A percentile compares a stretch with the other conserved stretches of the same genome.
Evolutionary conservation across 345 rosid species (phyloP).

Genomic region (Lepidium africanum): DNA sequence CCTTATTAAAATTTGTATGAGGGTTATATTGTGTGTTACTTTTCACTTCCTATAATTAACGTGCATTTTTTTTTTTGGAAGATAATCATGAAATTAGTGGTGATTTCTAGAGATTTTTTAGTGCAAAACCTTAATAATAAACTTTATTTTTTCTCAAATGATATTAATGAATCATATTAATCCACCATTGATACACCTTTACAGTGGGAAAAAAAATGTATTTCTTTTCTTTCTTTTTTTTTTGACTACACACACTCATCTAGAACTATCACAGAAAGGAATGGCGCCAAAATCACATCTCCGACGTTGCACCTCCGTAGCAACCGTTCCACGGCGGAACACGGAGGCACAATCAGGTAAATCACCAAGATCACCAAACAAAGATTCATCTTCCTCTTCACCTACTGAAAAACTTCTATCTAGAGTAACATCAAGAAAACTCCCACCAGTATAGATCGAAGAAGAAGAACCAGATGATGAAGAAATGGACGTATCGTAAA

Average conservation of each 20-base stretch:
- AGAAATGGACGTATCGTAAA: constrained; percentile 39
- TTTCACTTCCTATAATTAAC: too few species aligned
- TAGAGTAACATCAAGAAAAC: constrained; percentile 14
- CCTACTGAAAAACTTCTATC: constrained; percentile 26
- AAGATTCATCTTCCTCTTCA: constrained; percentile 46
- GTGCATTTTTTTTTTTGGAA: too few species aligned
- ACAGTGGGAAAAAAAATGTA: constrained; percentile 11
- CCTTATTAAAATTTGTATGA: too few species aligned
- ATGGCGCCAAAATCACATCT: constrained; percentile 34
- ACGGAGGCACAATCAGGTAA: constrained; percentile 66
- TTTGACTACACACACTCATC: constrained; percentile 24
- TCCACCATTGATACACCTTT: constrained; percentile 23
- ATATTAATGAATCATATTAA: constrained; percentile 19
- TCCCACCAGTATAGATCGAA: constrained; percentile 30
- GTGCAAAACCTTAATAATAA: too few species aligned
- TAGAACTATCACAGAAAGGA: constrained; percentile 33
- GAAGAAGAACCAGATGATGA: constrained; percentile 29
- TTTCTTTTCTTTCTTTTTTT: background rate
- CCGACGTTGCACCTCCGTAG: constrained; percentile 26
- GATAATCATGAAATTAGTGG: too few species aligned
- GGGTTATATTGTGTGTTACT: too few species aligned
- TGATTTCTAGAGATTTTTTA: too few species aligned
- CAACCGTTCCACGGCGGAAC: constrained; percentile 32
- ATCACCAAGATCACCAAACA: constrained; percentile 67
- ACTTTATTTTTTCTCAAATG: background rate